Evolutionary conservation across 495 filamentous ascomycete species (phyloP).

Genomic region (Aspergillus heteromorphus): DNA sequence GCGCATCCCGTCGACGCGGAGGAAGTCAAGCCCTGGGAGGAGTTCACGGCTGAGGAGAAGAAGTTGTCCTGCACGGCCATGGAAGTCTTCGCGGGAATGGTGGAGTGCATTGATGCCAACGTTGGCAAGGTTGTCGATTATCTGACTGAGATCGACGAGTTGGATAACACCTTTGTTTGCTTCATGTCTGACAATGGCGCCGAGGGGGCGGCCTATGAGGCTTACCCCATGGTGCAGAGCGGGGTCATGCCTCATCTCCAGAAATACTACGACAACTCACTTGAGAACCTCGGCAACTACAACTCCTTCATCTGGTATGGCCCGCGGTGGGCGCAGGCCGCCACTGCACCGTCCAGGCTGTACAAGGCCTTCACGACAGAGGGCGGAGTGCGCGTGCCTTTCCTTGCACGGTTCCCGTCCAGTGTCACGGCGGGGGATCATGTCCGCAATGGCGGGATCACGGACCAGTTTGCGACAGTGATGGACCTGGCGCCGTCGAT

Average conservation of each 20-base stretch:
- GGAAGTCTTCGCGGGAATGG: constrained; percentile 62
- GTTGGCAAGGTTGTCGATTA: constrained; percentile 55
- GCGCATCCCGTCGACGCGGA: constrained; percentile 50
- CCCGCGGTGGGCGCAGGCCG: constrained; percentile 58
- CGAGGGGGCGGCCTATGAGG: constrained; percentile 56
- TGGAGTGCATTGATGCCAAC: constrained; percentile 57
- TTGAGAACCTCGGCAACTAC: constrained; percentile 56
- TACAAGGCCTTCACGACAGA: constrained; percentile 61
- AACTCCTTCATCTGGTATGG: constrained; percentile 65
- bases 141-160: constrained; percentile 49
- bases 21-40: constrained; percentile 49
- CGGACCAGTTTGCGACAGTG: constrained; percentile 54
- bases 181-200: constrained; percentile 66
- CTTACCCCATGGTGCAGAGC: constrained; percentile 50
- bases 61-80: constrained; percentile 50
- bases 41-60: constrained; percentile 45
- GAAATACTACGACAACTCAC: constrained; percentile 58
- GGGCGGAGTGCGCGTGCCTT: constrained; percentile 55
- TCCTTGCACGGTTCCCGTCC: constrained; percentile 46
- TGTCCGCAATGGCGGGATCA: constrained; percentile 34
- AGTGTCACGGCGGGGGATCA: constrained; percentile 20
- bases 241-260: constrained; percentile 48
- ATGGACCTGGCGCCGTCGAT: constrained; percentile 61
- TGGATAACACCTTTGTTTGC: constrained; percentile 59
- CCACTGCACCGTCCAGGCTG: constrained; percentile 56